phyloP scores from a whole-genome alignment of 352 stramenopile species.

The Phytophthora pistaciae region DNA sequence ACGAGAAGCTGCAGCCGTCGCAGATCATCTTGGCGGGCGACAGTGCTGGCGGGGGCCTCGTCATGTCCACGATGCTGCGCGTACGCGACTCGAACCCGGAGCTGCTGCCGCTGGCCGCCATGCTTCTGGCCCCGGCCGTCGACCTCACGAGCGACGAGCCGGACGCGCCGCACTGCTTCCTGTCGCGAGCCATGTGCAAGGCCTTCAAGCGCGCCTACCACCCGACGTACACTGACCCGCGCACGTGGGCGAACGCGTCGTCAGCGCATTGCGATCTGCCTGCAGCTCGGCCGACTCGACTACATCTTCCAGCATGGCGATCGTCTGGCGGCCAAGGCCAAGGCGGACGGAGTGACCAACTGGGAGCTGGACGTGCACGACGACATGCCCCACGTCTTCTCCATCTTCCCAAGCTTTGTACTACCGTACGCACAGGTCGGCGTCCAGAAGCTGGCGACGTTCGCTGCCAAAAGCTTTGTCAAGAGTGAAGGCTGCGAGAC shows the following conservation, averaged over 20 bases:
- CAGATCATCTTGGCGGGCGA: conserved; percentile 60
- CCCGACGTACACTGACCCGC: conserved; percentile 16
- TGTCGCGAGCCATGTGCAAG: conserved; percentile 21
- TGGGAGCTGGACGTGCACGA: conserved; percentile 42
- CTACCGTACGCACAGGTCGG: conserved; percentile 35
- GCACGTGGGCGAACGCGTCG: conserved; percentile 34
- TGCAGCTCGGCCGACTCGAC: conserved; percentile 47
- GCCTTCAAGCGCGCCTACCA: conserved; percentile 23
- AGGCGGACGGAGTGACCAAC: conserved; percentile 21
- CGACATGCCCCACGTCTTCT: conserved; percentile 45
- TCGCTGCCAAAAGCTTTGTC: conserved; percentile 28
- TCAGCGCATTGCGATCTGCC: conserved; percentile 44
- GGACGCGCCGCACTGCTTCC: conserved; percentile 24
- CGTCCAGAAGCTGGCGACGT: conserved; percentile 26
- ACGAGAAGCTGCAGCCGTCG: conserved; percentile 35
- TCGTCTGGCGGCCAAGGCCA: conserved; percentile 35
- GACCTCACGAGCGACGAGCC: conserved; percentile 41
- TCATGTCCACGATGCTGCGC: conserved; percentile 55
- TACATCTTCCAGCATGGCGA: conserved; percentile 32
- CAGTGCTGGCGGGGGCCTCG: conserved; percentile 55
- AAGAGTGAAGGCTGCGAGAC: conserved; percentile 3
- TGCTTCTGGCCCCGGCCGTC: conserved; percentile 41
- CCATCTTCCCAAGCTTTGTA: conserved; percentile 40
- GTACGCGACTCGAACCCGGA: conserved; percentile 33
- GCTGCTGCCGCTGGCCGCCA: conserved; percentile 33